Evolutionary conservation across 2,329 filamentous ascomycete genomes (phyloP).

Genomic region (Phialophora tarda): DNA sequence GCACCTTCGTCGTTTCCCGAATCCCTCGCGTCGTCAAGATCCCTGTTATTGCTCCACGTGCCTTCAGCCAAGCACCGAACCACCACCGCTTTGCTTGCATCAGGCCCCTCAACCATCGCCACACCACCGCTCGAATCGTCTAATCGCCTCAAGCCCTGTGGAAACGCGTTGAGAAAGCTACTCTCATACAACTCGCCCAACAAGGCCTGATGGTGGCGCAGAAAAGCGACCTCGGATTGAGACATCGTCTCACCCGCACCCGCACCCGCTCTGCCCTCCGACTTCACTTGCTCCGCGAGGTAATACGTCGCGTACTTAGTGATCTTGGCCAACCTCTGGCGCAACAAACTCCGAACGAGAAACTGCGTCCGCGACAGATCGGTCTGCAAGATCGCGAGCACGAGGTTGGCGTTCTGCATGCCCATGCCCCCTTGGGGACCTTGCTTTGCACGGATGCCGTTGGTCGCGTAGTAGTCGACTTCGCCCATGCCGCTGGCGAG

Average conservation of each 20-base stretch:
- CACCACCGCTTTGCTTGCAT: slow-evolving; percentile 83
- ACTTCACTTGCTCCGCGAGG: slow-evolving; percentile 40
- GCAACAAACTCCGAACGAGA: slow-evolving; percentile 79
- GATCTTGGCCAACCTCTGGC: slow-evolving; percentile 82
- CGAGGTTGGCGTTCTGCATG: slow-evolving; percentile 90
- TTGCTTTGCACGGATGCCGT: slow-evolving; percentile 59
- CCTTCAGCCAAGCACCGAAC: slow-evolving; percentile 60
- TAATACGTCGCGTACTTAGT: slow-evolving; percentile 59
- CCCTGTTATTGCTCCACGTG: slow-evolving; percentile 35
- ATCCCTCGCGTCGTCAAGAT: slow-evolving; percentile 24
- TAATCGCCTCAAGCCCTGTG: slow-evolving; percentile 75
- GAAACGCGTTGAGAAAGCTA: slow-evolving; percentile 84
- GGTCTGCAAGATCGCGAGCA: slow-evolving; percentile 92
- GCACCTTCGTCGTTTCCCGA: slow-evolving; percentile 35
- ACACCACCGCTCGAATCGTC: slow-evolving; percentile 86
- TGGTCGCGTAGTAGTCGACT: slow-evolving; percentile 31
- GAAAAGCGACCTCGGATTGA: slow-evolving; percentile 76
- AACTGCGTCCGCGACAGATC: slow-evolving; percentile 95
- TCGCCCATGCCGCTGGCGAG: slow-evolving; percentile 52
- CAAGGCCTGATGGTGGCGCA: slow-evolving; percentile 81
- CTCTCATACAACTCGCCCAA: slow-evolving; percentile 82
- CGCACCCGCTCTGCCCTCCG: slow-evolving; percentile 35
- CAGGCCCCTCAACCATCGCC: slow-evolving; percentile 89
- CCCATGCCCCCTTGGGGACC: slow-evolving; percentile 75
- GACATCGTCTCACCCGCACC: slow-evolving; percentile 60